phyloP scores from a whole-genome alignment of 1,284 basidiomycete species.

The Chalciporus sp. region DNA sequence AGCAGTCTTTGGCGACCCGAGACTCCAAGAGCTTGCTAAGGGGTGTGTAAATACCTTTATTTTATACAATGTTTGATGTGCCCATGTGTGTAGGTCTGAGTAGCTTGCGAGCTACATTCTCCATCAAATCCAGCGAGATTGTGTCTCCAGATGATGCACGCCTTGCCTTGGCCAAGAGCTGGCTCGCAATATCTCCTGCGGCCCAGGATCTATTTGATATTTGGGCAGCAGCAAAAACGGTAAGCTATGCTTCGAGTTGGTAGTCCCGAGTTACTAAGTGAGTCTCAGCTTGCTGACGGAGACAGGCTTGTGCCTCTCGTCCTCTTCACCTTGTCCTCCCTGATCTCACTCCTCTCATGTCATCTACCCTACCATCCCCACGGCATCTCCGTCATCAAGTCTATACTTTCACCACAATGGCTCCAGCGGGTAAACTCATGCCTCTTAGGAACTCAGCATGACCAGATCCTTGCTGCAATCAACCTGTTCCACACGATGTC shows the following conservation, averaged over 20 bases:
- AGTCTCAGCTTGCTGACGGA: constrained; percentile 44
- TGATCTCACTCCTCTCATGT: constrained; percentile 60
- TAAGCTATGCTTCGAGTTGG: constrained; percentile 31
- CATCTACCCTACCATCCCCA: constrained; percentile 66
- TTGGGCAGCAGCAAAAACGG: constrained; percentile 58
- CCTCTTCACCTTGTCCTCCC: constrained; percentile 53
- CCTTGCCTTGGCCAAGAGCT: constrained; percentile 57
- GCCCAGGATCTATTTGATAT: constrained; percentile 62
- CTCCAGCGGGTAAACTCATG: constrained; percentile 59
- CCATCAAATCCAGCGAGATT: constrained; percentile 26
- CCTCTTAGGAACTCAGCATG: constrained; percentile 59
- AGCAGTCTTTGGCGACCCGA: no score
- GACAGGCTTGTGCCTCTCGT: constrained; percentile 40
- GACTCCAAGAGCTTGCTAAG: no score
- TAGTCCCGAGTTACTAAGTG: constrained; percentile 9
- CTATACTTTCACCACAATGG: constrained; percentile 55
- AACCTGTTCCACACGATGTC: constrained; percentile 65
- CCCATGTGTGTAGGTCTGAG: not conserved
- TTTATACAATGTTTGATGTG: no score
- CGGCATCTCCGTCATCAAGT: constrained; percentile 62
- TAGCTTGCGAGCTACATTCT: constrained; percentile 37
- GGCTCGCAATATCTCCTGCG: constrained; percentile 58
- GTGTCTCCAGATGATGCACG: constrained; percentile 54
- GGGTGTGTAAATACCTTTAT: no score
- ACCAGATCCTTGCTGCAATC: constrained; percentile 63